phyloP scores from a whole-genome alignment of 768 basidiomycete species.

The Trametes punicea region DNA sequence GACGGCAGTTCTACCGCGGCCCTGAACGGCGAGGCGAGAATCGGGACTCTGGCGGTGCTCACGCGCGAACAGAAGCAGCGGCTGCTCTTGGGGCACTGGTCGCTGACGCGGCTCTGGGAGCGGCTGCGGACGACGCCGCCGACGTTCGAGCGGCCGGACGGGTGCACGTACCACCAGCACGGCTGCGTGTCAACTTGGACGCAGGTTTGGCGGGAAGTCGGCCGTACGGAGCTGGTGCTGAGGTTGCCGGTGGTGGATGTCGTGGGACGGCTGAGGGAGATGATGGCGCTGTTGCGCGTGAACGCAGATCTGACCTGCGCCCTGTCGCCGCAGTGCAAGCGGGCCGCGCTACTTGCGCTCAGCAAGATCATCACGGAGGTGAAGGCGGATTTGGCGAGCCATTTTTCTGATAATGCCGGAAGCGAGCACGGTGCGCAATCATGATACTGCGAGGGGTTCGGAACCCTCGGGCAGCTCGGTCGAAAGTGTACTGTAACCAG shows the following conservation, averaged over 20 bases:
- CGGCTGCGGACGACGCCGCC: slow-evolving; percentile 29
- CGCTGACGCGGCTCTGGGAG: slow-evolving; percentile 35
- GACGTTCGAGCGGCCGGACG: slow-evolving; percentile 28
- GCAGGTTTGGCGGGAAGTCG: slow-evolving; percentile 33
- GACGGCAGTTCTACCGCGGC: not conserved
- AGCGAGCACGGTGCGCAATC: not conserved
- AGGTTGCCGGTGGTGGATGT: slow-evolving; percentile 33
- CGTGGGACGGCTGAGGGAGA: slow-evolving; percentile 32
- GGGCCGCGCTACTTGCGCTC: slow-evolving; percentile 34
- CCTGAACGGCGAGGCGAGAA: not conserved
- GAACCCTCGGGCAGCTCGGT: not conserved
- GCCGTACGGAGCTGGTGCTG: slow-evolving; percentile 25
- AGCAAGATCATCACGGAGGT: slow-evolving; percentile 24
- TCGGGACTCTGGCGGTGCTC: slow-evolving; percentile 23
- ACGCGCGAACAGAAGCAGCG: slow-evolving; percentile 31
- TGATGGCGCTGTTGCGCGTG: slow-evolving; percentile 31
- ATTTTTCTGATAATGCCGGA: slow-evolving; percentile 20
- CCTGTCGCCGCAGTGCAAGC: slow-evolving; percentile 37
- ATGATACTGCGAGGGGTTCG: not conserved
- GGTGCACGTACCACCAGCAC: slow-evolving; percentile 36
- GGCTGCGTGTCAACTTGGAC: slow-evolving; percentile 39
- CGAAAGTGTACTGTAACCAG: too few species aligned
- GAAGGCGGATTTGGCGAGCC: slow-evolving; percentile 20
- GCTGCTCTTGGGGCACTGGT: slow-evolving; percentile 35
- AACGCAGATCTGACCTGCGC: slow-evolving; percentile 32